A percentile compares a stretch with the other conserved stretches of the same genome.
Evolutionary conservation across 192 early-diverging fungal species (phyloP).

Genomic region (Entophlyctis helioformis): DNA sequence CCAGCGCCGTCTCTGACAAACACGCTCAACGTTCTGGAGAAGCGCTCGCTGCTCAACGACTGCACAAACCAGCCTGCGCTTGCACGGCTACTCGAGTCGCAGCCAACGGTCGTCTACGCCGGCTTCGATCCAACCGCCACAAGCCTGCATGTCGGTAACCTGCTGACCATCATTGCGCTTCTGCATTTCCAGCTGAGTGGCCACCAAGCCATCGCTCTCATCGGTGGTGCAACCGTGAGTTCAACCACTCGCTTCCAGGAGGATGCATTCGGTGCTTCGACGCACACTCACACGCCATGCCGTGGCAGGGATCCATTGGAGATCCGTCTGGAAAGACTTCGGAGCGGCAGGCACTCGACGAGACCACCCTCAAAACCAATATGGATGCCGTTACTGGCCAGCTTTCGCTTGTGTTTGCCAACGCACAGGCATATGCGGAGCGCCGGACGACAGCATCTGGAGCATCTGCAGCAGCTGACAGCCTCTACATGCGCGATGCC

Average conservation of each 20-base stretch:
- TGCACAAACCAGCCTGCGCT: too few species aligned
- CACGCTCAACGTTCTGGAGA: too few species aligned
- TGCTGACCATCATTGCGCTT: constrained; percentile 70
- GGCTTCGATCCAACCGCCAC: constrained; percentile 90
- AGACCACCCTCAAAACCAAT: constrained; percentile 46
- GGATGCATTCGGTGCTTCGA: too few species aligned
- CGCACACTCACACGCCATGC: too few species aligned
- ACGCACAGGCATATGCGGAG: constrained; percentile 6
- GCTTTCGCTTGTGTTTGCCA: constrained; percentile 56
- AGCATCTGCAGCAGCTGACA: not conserved
- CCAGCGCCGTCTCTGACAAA: too few species aligned
- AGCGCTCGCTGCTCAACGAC: too few species aligned
- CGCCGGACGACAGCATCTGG: too few species aligned
- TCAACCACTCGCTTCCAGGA: too few species aligned
- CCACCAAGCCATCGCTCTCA: constrained; percentile 71
- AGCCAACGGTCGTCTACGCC: constrained; percentile 77
- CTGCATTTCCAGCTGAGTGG: constrained; percentile 76
- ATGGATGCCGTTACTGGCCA: constrained; percentile 55
- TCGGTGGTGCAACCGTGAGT: constrained; percentile 43
- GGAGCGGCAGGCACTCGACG: constrained; percentile 60
- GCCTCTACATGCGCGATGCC: not conserved
- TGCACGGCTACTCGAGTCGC: too few species aligned
- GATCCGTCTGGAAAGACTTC: constrained; percentile 81
- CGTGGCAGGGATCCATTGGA: too few species aligned
- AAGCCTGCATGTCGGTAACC: constrained; percentile 85